Conservation (phyloP, 169 alveolate genomes). For the Eimeria acervulina region DNA sequence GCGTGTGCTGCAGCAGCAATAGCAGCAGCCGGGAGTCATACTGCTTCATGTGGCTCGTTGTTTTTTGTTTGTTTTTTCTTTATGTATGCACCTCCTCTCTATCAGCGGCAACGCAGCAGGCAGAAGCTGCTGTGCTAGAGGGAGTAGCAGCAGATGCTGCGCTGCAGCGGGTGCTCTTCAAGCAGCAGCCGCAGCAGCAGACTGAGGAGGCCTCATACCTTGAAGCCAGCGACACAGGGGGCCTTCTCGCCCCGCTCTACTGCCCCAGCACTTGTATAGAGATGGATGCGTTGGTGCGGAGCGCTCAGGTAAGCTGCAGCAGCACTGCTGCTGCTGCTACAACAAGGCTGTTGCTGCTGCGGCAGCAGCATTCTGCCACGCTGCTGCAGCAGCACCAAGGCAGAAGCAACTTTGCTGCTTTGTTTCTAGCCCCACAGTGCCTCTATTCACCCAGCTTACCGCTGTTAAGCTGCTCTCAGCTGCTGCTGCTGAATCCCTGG, state of each 20-base stretch:
- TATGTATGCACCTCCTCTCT: neutral
- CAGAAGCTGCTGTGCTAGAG: conserved; percentile 22
- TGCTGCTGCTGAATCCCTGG: conserved; percentile 34
- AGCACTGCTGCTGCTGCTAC: neutral
- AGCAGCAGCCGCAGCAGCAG: too few species aligned
- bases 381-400: neutral
- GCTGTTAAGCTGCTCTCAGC: too few species aligned
- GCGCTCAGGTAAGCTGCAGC: neutral
- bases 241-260: conserved; percentile 32
- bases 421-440: too few species aligned
- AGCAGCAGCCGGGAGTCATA: neutral
- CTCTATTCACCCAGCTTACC: too few species aligned
- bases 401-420: too few species aligned
- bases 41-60: neutral
- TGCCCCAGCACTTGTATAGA: conserved; percentile 25
- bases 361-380: neutral
- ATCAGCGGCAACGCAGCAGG: neutral
- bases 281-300: neutral
- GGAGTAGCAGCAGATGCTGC: conserved; percentile 62
- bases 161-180: conserved; percentile 28
- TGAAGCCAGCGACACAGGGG: neutral
- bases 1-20: neutral
- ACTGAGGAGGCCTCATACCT: too few species aligned
- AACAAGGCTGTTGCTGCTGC: neutral
- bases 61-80: neutral